A percentile compares a stretch with the other conserved stretches of the same genome.
These are phyloP conservation scores for Leucosporidium creatinivorum DNA, from an alignment of 768 basidiomycete species.

Conservation along the genomic window DNA sequence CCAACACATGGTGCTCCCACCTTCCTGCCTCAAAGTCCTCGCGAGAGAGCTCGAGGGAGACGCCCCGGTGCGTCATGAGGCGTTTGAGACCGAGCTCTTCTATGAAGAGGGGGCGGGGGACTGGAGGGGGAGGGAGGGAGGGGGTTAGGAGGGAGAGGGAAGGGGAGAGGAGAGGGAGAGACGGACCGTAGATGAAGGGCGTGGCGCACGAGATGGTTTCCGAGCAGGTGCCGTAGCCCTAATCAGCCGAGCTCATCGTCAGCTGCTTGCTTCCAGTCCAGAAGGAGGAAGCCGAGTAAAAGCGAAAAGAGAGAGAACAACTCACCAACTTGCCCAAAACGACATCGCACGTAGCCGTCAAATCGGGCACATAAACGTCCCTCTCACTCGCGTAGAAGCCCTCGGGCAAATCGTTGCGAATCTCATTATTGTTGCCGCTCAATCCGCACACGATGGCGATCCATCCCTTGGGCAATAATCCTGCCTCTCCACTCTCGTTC, in stretches of 20 bases:
- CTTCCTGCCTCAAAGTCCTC: conserved; percentile 40
- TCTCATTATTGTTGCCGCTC: conserved; percentile 48
- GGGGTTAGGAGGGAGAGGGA: background rate
- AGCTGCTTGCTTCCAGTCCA: too few relatives aligned
- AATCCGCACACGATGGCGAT: conserved; percentile 73
- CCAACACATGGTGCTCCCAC: conserved; percentile 26
- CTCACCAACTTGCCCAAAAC: conserved; percentile 66
- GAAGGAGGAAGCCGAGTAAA: too few relatives aligned
- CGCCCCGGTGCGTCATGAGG: conserved; percentile 57
- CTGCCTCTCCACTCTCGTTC: conserved; percentile 33
- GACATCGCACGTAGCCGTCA: conserved; percentile 66
- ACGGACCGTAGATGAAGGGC: conserved; percentile 66
- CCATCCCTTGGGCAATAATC: conserved; percentile 62
- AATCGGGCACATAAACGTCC: conserved; percentile 75
- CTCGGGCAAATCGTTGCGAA: conserved; percentile 55
- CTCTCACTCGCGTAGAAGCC: conserved; percentile 67
- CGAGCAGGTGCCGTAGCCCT: conserved; percentile 76
- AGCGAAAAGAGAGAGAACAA: background rate
- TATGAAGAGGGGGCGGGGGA: conserved; percentile 69
- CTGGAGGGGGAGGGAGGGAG: conserved; percentile 40
- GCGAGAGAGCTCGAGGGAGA: conserved; percentile 61
- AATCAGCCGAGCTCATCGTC: background rate
- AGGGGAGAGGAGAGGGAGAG: background rate
- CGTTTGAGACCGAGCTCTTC: conserved; percentile 70
- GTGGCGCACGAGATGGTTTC: conserved; percentile 70